Evolutionary conservation across 192 early-diverging fungal genomes (phyloP).

Genomic region (Spizellomyces punctatus): DNA sequence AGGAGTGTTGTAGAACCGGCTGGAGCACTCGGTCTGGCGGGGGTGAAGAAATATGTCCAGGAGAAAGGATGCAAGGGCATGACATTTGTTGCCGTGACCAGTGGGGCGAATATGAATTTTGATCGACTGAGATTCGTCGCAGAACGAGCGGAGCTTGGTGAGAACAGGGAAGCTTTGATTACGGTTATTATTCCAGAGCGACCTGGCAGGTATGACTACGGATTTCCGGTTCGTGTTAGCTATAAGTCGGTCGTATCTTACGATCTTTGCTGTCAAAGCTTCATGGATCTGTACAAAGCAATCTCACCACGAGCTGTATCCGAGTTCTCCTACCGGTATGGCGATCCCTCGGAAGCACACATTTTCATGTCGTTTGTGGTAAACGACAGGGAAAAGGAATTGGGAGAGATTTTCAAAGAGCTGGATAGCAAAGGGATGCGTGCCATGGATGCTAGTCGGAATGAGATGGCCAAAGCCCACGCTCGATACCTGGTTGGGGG

Average conservation of each 20-base stretch:
- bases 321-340: slow-evolving; percentile 90
- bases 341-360: slow-evolving; percentile 73
- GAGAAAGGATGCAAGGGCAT: slow-evolving; percentile 48
- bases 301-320: slow-evolving; percentile 87
- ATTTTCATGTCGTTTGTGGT: slow-evolving; percentile 92
- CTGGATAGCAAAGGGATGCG: slow-evolving; percentile 64
- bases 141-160: slow-evolving; percentile 94
- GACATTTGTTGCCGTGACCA: slow-evolving; percentile 77
- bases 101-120: slow-evolving; percentile 99
- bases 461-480: slow-evolving; percentile 94
- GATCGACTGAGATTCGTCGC: slow-evolving; percentile 96
- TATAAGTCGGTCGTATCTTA: too few relatives aligned
- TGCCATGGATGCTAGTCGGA: slow-evolving; percentile 82
- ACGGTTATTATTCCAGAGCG: slow-evolving; percentile 90
- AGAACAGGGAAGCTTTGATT: slow-evolving; percentile 87
- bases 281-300: slow-evolving; percentile 70
- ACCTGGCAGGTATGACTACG: slow-evolving; percentile 65
- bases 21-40: slow-evolving; percentile 87
- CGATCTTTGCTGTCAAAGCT: slow-evolving; percentile 46
- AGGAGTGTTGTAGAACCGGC: slow-evolving; percentile 96
- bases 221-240: not conserved
- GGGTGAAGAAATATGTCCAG: slow-evolving; percentile 79
- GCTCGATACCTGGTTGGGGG: slow-evolving; percentile 94
- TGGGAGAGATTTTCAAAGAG: slow-evolving; percentile 67
- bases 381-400: slow-evolving; percentile 67